Base-by-base conservation (phyloP, 2,329 filamentous ascomycete genomes). In the Acephala macrosclerotiorum region DNA sequence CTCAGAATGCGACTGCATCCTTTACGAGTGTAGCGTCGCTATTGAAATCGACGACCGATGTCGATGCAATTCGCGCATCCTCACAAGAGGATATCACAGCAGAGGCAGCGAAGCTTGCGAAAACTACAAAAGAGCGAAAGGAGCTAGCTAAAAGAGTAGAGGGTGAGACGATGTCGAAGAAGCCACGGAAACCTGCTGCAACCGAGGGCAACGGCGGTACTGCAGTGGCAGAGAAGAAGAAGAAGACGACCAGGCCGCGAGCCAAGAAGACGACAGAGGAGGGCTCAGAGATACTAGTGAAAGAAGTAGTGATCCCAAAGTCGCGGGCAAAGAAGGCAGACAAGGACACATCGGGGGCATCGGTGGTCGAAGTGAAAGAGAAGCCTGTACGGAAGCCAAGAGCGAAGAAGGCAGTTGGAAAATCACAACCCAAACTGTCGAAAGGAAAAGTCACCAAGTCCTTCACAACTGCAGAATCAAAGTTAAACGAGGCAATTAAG, bases 1-100 rank as follows among this genome's bases (percentile, higher is more conserved):
- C 82, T 4, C 67, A 75, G 18, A 72, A 79, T 70, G 78, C 77
- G 1, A 68, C 72, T 18, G 73, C 71, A 12, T 75, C 77, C 0
- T 85, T 84, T 61, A 80, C 80, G 2, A 83, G 77, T 65, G 80
- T 82, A 29, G 75, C 80, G 12, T 77, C 72, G 25, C 68, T 75
- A 9, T 51, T 69, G 9, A 58, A 69, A 47, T 51, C 20, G 8
- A 56, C 62, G n/a, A 51, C 56, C 29, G 25, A 7, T 26, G 16
- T 60, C 18, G 62, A 68, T 51, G 35, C 25, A 3, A 58, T 61
- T 57, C 42, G n/a, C 29, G 49, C 63, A 42, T 61, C 63, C 16
- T 16, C 8, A 22, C 36, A 40, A 12, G 56, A 45, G 18, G 73
- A 58, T 71, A 42, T 57, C 36, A 45, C 14, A 2, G 11, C 22